Percentiles rank a stretch among this genome's conserved stretches.
These are phyloP conservation scores for Sungouiella blattae DNA, from an alignment of 805 yeast species.

Conservation along the genomic window DNA sequence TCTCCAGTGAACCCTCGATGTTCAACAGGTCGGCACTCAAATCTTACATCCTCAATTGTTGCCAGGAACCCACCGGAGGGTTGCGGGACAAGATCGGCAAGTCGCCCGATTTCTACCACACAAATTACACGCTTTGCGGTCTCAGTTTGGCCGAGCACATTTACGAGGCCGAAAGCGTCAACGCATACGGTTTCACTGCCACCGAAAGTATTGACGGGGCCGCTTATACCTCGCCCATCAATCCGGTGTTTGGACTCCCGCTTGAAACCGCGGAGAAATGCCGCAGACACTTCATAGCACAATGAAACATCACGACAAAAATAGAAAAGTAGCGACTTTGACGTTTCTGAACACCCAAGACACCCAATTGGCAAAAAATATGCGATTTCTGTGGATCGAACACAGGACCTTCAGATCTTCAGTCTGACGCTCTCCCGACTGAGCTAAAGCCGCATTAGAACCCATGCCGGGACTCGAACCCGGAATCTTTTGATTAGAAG, in stretches of 20 bases:
- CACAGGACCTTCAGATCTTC: conserved; percentile 25
- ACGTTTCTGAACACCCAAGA: background rate
- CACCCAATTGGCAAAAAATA: conserved; percentile 1
- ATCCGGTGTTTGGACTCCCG: conserved; percentile 50
- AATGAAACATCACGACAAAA: background rate
- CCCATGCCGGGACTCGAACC: conserved; percentile 22
- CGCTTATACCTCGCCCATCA: conserved; percentile 8
- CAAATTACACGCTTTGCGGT: conserved; percentile 81
- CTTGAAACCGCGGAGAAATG: conserved; percentile 33
- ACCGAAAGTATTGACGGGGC: conserved; percentile 7
- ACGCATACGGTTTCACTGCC: conserved; percentile 4
- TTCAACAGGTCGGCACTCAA: conserved; percentile 57
- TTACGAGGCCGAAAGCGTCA: conserved; percentile 1
- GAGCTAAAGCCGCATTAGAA: conserved; percentile 17
- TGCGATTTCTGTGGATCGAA: conserved; percentile 13
- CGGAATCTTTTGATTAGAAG: conserved; percentile 20
- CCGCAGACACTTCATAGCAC: conserved; percentile 4
- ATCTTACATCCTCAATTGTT: conserved; percentile 68
- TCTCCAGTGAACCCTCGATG: conserved; percentile 23
- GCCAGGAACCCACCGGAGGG: conserved; percentile 74
- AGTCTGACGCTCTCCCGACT: conserved; percentile 33
- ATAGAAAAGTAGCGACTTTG: too few relatives aligned
- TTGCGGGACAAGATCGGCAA: conserved; percentile 85
- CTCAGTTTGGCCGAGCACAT: conserved; percentile 55
- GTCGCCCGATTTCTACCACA: conserved; percentile 81